Base-by-base conservation (phyloP, 2,329 filamentous ascomycete species). In the Pseudogymnoascus sp. region DNA sequence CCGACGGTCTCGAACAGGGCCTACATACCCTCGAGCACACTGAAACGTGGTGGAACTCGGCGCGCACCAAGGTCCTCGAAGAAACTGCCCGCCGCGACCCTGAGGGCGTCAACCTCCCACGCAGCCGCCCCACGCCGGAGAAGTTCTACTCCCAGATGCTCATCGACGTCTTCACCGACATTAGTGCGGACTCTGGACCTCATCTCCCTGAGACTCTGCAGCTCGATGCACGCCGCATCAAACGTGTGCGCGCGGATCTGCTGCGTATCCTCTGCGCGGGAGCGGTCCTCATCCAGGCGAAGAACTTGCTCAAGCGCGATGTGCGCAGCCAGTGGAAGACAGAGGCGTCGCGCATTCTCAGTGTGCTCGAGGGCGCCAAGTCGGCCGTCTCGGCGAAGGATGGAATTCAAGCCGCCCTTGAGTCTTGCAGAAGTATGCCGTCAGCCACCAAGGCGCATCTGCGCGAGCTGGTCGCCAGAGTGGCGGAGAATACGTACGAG, bases 281-380 rank as follows among this genome's bases (percentile, higher is more conserved):
- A 1, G 87, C 89, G 0, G 87, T 93, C 59, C 78, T 93, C 29
- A 77, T 93, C 13, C 91, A 91, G 61, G 88, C 87, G 74, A 95
- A 95, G 78, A 93, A 92, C 68, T 79, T 93, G 6, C 81, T 95
- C 33, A 93, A 92, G 75, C 85, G 90, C 14, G 90, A 93, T 70
- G 88, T 91, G 3, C 85, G 90, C 50, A 83, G 83, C 11, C 85
- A 88, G 19, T 95, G 90, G 90, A 90, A 87, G 74, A 83, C 80
- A 24, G 88, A 93, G 74, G 88, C 89, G 0, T 78, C 80, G 2
- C 85, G 89, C n/a, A 84, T 93, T 67, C 84, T 88, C 78, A 77
- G 83, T 1, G 83, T 90, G 0, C 81, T 93, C 10, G 86, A 88
- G 67, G 82, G 80, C 44, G 76, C 81, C 2, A 79, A 77, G 63